Percentiles rank a stretch among this genome's conserved stretches.
phyloP scores from a whole-genome alignment of 2,329 filamentous ascomycete genomes.

The Beauveria scarabaeidicola region DNA sequence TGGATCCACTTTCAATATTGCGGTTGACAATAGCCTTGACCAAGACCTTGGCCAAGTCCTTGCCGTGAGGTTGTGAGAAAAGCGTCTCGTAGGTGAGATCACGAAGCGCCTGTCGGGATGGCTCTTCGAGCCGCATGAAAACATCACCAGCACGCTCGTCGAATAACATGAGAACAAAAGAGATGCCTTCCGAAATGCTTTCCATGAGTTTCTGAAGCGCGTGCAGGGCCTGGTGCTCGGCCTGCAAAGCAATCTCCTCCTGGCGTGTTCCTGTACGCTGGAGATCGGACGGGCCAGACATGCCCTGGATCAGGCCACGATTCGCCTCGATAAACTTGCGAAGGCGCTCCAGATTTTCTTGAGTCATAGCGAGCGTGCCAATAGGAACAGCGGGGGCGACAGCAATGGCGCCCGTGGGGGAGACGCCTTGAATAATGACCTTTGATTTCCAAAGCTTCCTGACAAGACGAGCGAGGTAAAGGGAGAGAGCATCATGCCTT shows the following conservation, averaged over 20 bases:
- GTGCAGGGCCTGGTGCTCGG: conserved; percentile 86
- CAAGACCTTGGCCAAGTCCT: conserved; percentile 83
- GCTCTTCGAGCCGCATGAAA: conserved; percentile 63
- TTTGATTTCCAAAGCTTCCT: conserved; percentile 78
- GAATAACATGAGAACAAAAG: conserved; percentile 89
- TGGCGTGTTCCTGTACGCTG: conserved; percentile 70
- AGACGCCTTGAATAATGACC: conserved; percentile 52
- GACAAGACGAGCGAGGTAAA: conserved; percentile 83
- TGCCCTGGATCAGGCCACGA: conserved; percentile 81
- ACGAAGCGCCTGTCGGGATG: conserved; percentile 58
- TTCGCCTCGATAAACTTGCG: conserved; percentile 81
- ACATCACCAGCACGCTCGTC: conserved; percentile 91
- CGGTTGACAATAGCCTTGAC: conserved; percentile 98
- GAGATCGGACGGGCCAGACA: conserved; percentile 85
- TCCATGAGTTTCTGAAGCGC: conserved; percentile 78
- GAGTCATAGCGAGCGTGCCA: conserved; percentile 64
- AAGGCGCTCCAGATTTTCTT: conserved; percentile 71
- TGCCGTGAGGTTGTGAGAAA: conserved; percentile 70
- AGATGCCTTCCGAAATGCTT: conserved; percentile 91
- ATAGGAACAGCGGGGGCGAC: conserved; percentile 60
- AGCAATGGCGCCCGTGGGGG: conserved; percentile 49
- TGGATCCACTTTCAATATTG: conserved; percentile 93
- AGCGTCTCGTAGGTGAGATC: conserved; percentile 80
- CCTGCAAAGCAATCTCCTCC: conserved; percentile 86
- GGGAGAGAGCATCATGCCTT: conserved; percentile 75